A percentile compares a stretch with the other conserved stretches of the same genome.
These are phyloP conservation scores for Syncephalastrum monosporum DNA, from an alignment of 371 early-diverging fungal species.

Conservation along the genomic window DNA sequence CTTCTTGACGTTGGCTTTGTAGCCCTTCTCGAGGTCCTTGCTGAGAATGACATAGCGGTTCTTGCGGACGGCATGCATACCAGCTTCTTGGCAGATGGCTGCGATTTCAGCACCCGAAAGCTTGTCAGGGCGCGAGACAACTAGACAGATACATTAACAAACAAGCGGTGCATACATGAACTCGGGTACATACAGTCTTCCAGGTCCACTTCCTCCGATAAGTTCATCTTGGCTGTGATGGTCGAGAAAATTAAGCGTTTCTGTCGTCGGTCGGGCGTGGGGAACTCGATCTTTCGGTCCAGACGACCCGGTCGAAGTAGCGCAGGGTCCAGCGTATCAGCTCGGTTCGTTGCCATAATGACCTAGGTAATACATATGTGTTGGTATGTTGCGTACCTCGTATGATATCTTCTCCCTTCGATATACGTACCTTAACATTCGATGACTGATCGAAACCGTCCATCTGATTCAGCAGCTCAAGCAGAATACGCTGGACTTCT, in stretches of 20 bases:
- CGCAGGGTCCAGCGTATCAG: constrained; percentile 99
- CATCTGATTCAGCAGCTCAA: constrained; percentile 99
- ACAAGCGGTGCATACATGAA: neutral
- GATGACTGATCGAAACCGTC: constrained; percentile 99
- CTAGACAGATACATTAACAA: constrained; percentile 32
- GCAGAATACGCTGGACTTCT: constrained; percentile 99
- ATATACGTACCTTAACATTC: constrained; percentile 85
- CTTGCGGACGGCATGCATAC: constrained; percentile 98
- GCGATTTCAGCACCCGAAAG: constrained; percentile 99
- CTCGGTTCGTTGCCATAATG: constrained; percentile 99
- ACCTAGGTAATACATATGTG: constrained; percentile 58
- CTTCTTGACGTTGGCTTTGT: constrained; percentile 96
- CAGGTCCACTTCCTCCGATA: constrained; percentile 97
- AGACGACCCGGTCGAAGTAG: constrained; percentile 98
- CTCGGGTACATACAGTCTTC: constrained; percentile 87
- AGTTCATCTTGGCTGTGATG: constrained; percentile 98
- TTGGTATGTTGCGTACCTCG: neutral
- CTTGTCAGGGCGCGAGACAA: constrained; percentile 98
- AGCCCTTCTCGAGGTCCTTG: constrained; percentile 98
- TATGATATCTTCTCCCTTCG: too few relatives aligned
- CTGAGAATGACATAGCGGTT: constrained; percentile 97
- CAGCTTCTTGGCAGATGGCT: constrained; percentile 99
- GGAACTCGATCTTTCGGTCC: constrained; percentile 99
- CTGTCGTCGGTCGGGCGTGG: constrained; percentile 99
- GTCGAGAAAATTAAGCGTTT: constrained; percentile 99